These are phyloP conservation scores for Raffaelea arxii DNA, from an alignment of 2,329 filamentous ascomycete genomes.

Conservation along the genomic window DNA sequence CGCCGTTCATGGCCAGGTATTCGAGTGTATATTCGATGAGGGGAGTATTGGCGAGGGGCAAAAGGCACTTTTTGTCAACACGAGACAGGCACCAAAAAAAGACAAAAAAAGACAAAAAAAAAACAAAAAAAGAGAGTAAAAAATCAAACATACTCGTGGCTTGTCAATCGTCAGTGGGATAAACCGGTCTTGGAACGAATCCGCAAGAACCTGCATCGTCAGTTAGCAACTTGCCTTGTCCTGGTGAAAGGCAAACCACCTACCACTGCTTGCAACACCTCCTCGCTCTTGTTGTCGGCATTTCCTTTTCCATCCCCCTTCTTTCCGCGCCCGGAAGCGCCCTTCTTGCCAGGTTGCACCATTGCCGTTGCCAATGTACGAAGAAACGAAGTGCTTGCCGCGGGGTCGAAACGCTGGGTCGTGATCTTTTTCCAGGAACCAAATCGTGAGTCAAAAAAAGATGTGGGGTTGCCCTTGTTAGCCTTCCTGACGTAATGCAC, in stretches of 20 bases:
- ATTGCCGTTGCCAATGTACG: conserved; percentile 17
- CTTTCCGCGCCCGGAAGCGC: conserved; percentile 25
- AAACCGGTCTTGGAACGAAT: conserved; percentile 91
- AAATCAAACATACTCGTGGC: conserved; percentile 48
- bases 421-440: no score
- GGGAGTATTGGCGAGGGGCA: conserved; percentile 86
- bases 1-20: conserved; percentile 87
- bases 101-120: background rate
- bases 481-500: background rate
- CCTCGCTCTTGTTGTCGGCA: conserved; percentile 45
- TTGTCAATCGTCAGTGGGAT: conserved; percentile 79
- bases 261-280: conserved; percentile 48
- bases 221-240: conserved; percentile 3
- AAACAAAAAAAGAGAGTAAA: conserved; percentile 29
- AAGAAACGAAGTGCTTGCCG: background rate
- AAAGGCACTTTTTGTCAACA: conserved; percentile 59
- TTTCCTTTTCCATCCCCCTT: conserved; percentile 43
- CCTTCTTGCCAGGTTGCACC: conserved; percentile 24
- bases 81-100: background rate
- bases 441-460: no score
- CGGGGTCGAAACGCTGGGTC: background rate
- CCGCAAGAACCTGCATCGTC: conserved; percentile 62
- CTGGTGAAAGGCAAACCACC: conserved; percentile 20
- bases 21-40: conserved; percentile 97
- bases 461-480: background rate